A percentile compares a stretch with the other conserved stretches of the same genome.
phyloP scores from a whole-genome alignment of 2,329 filamentous ascomycete species.

The Emergomyces pasteurianus region DNA sequence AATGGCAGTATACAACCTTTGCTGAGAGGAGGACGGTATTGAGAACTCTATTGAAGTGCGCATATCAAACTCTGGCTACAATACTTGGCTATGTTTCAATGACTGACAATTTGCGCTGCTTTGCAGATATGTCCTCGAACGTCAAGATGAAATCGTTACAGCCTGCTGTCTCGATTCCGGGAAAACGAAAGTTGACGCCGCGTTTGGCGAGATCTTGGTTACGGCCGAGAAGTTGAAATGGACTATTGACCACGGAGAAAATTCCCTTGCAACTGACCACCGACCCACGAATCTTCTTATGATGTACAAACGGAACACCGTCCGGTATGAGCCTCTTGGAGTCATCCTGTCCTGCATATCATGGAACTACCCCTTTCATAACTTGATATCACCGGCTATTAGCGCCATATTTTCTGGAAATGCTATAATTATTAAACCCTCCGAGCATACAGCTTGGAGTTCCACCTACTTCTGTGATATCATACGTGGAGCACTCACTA shows the following conservation, averaged over 20 bases:
- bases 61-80: neutral
- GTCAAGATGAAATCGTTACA: constrained; percentile 76
- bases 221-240: constrained; percentile 89
- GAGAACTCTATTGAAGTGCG: constrained; percentile 58
- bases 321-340: constrained; percentile 82
- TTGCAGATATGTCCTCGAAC: constrained; percentile 60
- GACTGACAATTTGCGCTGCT: neutral
- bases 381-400: constrained; percentile 82
- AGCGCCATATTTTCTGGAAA: constrained; percentile 86
- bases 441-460: constrained; percentile 92
- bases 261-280: constrained; percentile 56
- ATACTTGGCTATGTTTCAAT: neutral
- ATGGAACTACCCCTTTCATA: constrained; percentile 98
- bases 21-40: constrained; percentile 66
- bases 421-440: constrained; percentile 83
- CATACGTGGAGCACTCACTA: constrained; percentile 62
- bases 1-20: constrained; percentile 71
- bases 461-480: constrained; percentile 70
- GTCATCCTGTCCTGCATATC: constrained; percentile 87
- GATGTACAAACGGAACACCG: constrained; percentile 87
- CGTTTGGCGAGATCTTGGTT: constrained; percentile 87
- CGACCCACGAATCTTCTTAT: constrained; percentile 85
- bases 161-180: constrained; percentile 85
- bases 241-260: constrained; percentile 85
- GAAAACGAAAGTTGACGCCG: constrained; percentile 91